Percentiles rank a stretch among this genome's conserved stretches.
These are phyloP conservation scores for Nyctanthes arbortristis DNA, from an alignment of 257 asterid genomes.

Conservation along the genomic window DNA sequence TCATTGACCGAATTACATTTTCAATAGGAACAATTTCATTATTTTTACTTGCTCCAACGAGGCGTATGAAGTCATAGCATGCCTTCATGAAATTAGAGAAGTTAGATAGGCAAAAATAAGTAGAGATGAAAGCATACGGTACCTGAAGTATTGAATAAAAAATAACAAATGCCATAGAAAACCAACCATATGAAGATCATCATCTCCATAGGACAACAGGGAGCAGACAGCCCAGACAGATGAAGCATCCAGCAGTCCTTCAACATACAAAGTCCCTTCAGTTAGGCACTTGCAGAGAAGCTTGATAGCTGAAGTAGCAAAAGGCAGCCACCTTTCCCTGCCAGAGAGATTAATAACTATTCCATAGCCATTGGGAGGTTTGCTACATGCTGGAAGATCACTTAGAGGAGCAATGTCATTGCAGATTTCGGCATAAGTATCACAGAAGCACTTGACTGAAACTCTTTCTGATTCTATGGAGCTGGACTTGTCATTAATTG, in stretches of 20 bases:
- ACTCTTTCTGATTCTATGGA: constrained; percentile 42
- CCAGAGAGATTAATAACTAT: constrained; percentile 66
- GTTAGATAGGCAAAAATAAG: constrained; percentile 32
- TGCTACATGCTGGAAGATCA: constrained; percentile 58
- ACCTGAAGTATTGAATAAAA: constrained; percentile 10
- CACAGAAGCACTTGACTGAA: constrained; percentile 51
- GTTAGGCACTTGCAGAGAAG: constrained; percentile 74
- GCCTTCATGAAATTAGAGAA: constrained; percentile 61
- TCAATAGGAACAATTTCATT: constrained; percentile 64
- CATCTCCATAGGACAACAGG: constrained; percentile 74
- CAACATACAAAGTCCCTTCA: constrained; percentile 83
- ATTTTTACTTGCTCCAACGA: constrained; percentile 65
- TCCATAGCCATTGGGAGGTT: constrained; percentile 61
- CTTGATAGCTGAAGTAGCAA: constrained; percentile 77
- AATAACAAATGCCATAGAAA: constrained; percentile 16
- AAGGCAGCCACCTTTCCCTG: constrained; percentile 67
- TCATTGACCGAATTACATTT: constrained; percentile 59
- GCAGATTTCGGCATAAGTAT: constrained; percentile 55
- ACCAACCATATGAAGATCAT: constrained; percentile 84
- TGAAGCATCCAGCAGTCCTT: constrained; percentile 74
- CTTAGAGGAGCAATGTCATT: constrained; percentile 47
- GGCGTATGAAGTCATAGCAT: constrained; percentile 82
- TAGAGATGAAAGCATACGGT: constrained; percentile 14
- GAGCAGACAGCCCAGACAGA: constrained; percentile 69
- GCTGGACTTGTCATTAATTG: constrained; percentile 38